A percentile compares a stretch with the other conserved stretches of the same genome.
Evolutionary conservation across 2,329 filamentous ascomycete genomes (phyloP).

Genomic region (Pestalotiopsis sp.): DNA sequence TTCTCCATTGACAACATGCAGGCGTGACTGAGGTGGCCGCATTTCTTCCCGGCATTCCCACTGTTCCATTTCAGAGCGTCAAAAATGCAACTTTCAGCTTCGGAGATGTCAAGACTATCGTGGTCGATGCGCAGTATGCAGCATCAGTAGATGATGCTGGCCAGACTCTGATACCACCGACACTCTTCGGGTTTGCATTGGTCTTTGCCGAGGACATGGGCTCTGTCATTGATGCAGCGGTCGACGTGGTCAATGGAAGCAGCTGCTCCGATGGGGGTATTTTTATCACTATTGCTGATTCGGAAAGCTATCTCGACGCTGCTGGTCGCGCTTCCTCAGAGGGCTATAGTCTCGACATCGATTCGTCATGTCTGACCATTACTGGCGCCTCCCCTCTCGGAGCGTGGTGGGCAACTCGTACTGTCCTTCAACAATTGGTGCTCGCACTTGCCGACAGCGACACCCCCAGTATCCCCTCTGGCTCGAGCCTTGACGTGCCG

Average conservation of each 20-base stretch:
- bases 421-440: constrained; percentile 53
- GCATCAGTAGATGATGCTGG: constrained; percentile 44
- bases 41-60: constrained; percentile 33
- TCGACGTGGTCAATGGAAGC: constrained; percentile 28
- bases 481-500: constrained; percentile 48
- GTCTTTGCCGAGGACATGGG: constrained; percentile 44
- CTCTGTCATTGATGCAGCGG: constrained; percentile 29
- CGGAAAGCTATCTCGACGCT: constrained; percentile 42
- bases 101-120: constrained; percentile 34
- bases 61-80: constrained; percentile 32
- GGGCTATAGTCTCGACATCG: constrained; percentile 48
- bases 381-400: constrained; percentile 56
- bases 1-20: not conserved
- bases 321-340: constrained; percentile 50
- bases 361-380: constrained; percentile 43
- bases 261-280: constrained; percentile 30
- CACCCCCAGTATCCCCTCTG: constrained; percentile 40
- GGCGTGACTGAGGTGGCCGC: not conserved
- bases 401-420: constrained; percentile 60
- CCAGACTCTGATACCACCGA: constrained; percentile 54
- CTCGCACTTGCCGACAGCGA: constrained; percentile 27
- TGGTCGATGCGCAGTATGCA: constrained; percentile 46
- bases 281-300: constrained; percentile 49
- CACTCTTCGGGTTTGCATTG: constrained; percentile 46
- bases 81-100: constrained; percentile 29